Conservation (phyloP, 108 stramenopile genomes). For the Cyclotella sp. region DNA sequence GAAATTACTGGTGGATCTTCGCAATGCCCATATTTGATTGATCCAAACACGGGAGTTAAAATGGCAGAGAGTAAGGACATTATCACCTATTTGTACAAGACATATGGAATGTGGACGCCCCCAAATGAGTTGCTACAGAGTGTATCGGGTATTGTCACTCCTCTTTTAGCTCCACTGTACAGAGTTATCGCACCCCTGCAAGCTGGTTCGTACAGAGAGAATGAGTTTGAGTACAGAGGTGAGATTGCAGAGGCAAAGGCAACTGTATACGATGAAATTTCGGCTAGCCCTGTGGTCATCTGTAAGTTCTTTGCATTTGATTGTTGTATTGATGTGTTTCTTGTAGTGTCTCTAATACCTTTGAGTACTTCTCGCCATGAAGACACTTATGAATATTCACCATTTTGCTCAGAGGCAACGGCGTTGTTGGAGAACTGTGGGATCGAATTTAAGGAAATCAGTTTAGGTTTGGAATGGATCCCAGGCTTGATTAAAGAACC, state of each 20-base stretch:
- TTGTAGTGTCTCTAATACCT: background rate
- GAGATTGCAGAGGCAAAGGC: constrained; percentile 53
- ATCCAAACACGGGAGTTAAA: constrained; percentile 82
- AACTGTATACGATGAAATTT: constrained; percentile 55
- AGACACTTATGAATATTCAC: constrained; percentile 76
- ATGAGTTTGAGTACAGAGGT: constrained; percentile 41
- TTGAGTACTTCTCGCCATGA: background rate
- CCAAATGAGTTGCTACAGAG: constrained; percentile 64
- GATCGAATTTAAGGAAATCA: constrained; percentile 57
- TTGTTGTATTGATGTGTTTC: background rate
- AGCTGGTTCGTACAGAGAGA: constrained; percentile 57
- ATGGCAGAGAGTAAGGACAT: constrained; percentile 89
- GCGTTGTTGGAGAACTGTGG: constrained; percentile 56
- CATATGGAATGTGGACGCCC: constrained; percentile 76
- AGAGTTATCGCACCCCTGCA: constrained; percentile 59
- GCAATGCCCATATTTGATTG: constrained; percentile 87
- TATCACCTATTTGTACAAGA: constrained; percentile 78
- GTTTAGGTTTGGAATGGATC: constrained; percentile 77
- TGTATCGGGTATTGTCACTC: constrained; percentile 56
- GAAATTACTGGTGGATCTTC: constrained; percentile 71
- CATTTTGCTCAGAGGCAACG: constrained; percentile 72
- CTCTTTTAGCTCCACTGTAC: constrained; percentile 58
- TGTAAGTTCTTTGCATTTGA: constrained; percentile 33
- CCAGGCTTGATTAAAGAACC: constrained; percentile 64
- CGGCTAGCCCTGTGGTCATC: constrained; percentile 61